phyloP scores from a whole-genome alignment of 1,284 basidiomycete species.

The Heterobasidion occidentale region DNA sequence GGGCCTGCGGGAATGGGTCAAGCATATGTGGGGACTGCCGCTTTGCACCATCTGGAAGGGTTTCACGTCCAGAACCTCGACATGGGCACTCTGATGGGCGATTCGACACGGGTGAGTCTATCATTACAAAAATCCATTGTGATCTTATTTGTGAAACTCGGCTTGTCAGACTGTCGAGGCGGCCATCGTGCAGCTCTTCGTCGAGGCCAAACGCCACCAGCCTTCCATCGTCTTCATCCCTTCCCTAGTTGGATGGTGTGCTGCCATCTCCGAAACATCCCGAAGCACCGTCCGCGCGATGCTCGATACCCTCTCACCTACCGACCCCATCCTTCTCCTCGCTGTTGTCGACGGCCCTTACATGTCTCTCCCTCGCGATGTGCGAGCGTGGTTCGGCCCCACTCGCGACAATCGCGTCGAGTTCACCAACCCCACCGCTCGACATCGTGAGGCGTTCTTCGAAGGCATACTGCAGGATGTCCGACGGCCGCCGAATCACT shows the following conservation, averaged over 20 bases:
- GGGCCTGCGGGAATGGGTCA: conserved; percentile 90
- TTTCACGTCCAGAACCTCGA: conserved; percentile 94
- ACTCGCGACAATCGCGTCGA: conserved; percentile 69
- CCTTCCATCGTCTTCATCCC: conserved; percentile 96
- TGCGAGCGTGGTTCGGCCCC: conserved; percentile 88
- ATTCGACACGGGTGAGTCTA: conserved; percentile 73
- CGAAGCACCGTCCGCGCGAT: conserved; percentile 84
- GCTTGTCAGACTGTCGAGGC: conserved; percentile 78
- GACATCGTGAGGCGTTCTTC: conserved; percentile 77
- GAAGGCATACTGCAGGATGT: conserved; percentile 63
- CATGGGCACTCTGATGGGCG: conserved; percentile 82
- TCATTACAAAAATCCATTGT: background rate
- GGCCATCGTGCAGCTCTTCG: conserved; percentile 91
- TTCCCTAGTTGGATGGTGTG: conserved; percentile 81
- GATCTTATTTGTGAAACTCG: background rate
- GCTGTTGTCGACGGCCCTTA: conserved; percentile 82
- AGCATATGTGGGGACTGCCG: conserved; percentile 81
- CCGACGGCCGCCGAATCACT: conserved; percentile 74
- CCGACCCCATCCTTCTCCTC: conserved; percentile 88
- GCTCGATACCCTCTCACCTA: conserved; percentile 84
- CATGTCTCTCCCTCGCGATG: conserved; percentile 70
- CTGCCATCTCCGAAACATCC: conserved; percentile 78
- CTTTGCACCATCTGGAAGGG: conserved; percentile 91
- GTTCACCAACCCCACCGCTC: conserved; percentile 41
- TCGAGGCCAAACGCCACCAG: conserved; percentile 96